These are phyloP conservation scores for Fusarium algeriense DNA, from an alignment of 2,329 filamentous ascomycete species.

Conservation along the genomic window DNA sequence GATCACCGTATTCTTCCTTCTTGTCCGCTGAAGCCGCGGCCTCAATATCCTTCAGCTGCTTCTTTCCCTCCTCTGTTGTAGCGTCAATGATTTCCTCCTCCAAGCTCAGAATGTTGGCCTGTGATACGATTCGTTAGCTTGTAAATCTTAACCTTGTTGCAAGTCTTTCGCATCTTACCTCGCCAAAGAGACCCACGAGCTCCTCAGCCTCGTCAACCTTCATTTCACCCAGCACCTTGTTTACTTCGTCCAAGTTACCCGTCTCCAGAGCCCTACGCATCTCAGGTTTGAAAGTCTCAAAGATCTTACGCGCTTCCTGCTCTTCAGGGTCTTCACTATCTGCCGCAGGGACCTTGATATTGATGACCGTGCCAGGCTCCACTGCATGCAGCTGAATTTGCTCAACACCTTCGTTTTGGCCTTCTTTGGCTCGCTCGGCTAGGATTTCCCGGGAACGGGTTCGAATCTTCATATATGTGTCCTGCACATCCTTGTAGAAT, in stretches of 20 bases:
- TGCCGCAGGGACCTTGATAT: constrained; percentile 82
- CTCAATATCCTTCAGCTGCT: constrained; percentile 81
- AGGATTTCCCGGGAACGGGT: constrained; percentile 79
- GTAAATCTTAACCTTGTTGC: neutral
- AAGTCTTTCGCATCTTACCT: constrained; percentile 60
- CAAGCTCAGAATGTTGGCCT: constrained; percentile 88
- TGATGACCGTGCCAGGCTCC: constrained; percentile 91
- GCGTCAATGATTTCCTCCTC: constrained; percentile 96
- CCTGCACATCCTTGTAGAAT: constrained; percentile 92
- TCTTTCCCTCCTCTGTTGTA: constrained; percentile 87
- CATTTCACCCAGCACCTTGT: constrained; percentile 81
- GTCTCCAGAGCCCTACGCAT: constrained; percentile 85
- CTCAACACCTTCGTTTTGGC: constrained; percentile 78
- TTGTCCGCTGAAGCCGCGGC: constrained; percentile 55
- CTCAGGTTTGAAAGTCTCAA: constrained; percentile 84
- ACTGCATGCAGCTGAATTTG: constrained; percentile 98
- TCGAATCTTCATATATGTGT: constrained; percentile 86
- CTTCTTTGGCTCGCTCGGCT: constrained; percentile 64
- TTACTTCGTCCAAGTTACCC: constrained; percentile 79
- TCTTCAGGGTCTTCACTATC: constrained; percentile 74
- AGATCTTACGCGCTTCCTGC: constrained; percentile 77
- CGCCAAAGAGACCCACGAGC: constrained; percentile 81
- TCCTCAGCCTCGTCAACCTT: constrained; percentile 89
- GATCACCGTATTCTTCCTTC: constrained; percentile 51
- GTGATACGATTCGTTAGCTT: constrained; percentile 39